A percentile compares a stretch with the other conserved stretches of the same genome.
Evolutionary conservation across 192 early-diverging fungal genomes (phyloP).

Genomic region (Linnemannia schmuckeri): DNA sequence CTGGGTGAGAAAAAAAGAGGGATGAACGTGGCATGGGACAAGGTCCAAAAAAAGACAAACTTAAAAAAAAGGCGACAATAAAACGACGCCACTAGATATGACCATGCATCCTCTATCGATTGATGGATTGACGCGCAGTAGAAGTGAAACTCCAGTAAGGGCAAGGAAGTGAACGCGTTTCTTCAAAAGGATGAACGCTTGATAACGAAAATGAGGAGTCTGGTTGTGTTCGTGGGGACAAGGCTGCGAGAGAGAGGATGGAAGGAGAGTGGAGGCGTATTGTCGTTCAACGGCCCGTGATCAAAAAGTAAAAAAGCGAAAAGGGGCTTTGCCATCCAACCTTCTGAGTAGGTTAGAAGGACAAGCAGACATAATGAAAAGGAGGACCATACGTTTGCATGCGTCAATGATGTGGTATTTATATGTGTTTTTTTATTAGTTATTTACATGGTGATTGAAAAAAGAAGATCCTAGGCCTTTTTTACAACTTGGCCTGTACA

Average conservation of each 20-base stretch:
- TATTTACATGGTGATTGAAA: not conserved
- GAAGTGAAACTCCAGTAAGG: too few relatives aligned
- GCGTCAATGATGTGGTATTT: not conserved
- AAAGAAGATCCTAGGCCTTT: not conserved
- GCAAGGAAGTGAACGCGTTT: too few relatives aligned
- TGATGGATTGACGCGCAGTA: too few relatives aligned
- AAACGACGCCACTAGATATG: not conserved
- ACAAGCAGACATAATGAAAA: not conserved
- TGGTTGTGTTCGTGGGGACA: too few relatives aligned
- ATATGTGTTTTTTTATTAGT: not conserved
- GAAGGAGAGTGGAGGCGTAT: not conserved
- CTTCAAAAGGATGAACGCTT: too few relatives aligned
- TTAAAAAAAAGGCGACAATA: not conserved
- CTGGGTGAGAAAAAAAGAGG: not conserved
- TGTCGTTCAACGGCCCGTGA: not conserved
- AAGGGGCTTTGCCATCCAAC: not conserved
- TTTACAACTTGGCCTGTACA: conserved; percentile 39
- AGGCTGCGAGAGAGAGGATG: not conserved
- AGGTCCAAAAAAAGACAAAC: not conserved
- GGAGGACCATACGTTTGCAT: not conserved
- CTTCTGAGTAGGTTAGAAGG: not conserved
- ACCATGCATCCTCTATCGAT: not conserved
- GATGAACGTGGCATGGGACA: not conserved
- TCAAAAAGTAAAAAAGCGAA: not conserved
- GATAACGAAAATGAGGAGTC: too few relatives aligned